phyloP scores from a whole-genome alignment of 1,284 basidiomycete genomes.

The Cystobasidium sp. region DNA sequence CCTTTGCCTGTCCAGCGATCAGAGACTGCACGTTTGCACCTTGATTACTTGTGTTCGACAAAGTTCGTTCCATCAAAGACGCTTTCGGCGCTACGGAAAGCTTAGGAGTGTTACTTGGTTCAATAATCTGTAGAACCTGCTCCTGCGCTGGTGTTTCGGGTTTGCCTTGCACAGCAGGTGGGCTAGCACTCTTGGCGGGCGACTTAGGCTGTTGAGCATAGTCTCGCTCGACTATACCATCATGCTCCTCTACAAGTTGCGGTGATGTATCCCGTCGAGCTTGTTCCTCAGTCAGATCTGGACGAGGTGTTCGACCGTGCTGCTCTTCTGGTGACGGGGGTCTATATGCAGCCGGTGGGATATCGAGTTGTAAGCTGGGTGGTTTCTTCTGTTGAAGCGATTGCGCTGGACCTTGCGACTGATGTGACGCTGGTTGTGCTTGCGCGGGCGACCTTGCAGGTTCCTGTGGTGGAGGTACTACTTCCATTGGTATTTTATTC shows the following conservation, averaged over 20 bases:
- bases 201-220: slow-evolving; percentile 29
- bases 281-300: slow-evolving; percentile 35
- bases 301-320: slow-evolving; percentile 26
- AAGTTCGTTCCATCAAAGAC: slow-evolving; percentile 31
- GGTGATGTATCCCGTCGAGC: slow-evolving; percentile 25
- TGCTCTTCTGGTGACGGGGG: slow-evolving; percentile 37
- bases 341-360: slow-evolving; percentile 23
- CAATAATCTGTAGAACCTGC: too few species aligned
- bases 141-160: background rate
- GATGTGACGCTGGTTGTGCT: background rate
- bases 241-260: slow-evolving; percentile 26
- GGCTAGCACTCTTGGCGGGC: background rate
- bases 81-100: background rate
- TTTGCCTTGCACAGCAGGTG: background rate
- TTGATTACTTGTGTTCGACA: slow-evolving; percentile 22
- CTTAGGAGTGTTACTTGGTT: too few species aligned
- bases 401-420: background rate
- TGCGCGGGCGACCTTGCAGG: background rate
- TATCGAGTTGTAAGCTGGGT: slow-evolving; percentile 16
- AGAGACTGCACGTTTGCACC: too few species aligned
- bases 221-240: slow-evolving; percentile 43
- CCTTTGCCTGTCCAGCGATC: background rate
- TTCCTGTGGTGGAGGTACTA: too few species aligned
- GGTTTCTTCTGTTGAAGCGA: slow-evolving; percentile 23
- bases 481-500: too few species aligned